Evolutionary conservation across 768 basidiomycete species (phyloP).

Genomic region (Tulasnella sp.): DNA sequence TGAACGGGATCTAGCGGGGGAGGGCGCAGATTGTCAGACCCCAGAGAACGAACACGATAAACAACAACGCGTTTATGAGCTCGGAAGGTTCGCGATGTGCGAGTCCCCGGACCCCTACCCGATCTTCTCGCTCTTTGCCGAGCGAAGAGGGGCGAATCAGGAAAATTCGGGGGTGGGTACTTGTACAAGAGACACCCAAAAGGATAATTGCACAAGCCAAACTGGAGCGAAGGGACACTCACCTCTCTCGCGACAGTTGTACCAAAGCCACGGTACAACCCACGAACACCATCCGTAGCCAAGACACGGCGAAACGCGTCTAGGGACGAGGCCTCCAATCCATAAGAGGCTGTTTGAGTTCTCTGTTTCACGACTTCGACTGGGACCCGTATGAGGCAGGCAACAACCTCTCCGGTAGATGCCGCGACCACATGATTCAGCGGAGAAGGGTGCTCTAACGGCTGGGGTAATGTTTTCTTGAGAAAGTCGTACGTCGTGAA

Average conservation of each 20-base stretch:
- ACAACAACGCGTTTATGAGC: background rate
- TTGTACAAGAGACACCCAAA: background rate
- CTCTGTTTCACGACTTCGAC: slow-evolving; percentile 50
- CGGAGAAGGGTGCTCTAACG: slow-evolving; percentile 54
- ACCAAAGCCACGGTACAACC: slow-evolving; percentile 48
- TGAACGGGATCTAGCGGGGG: slow-evolving; percentile 84
- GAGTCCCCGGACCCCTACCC: background rate
- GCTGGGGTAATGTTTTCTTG: slow-evolving; percentile 67
- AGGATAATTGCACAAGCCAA: background rate
- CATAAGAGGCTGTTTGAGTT: slow-evolving; percentile 44
- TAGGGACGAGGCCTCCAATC: slow-evolving; percentile 33
- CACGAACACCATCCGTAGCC: slow-evolving; percentile 39
- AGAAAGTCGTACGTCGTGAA: slow-evolving; percentile 91
- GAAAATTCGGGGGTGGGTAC: background rate
- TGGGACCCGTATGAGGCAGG: slow-evolving; percentile 47
- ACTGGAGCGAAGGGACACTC: slow-evolving; percentile 25
- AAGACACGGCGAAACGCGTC: slow-evolving; percentile 37
- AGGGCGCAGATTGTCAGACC: background rate
- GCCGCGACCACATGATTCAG: slow-evolving; percentile 57
- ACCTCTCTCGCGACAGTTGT: slow-evolving; percentile 42
- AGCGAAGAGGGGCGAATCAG: background rate
- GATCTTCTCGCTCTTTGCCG: background rate
- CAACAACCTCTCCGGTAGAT: slow-evolving; percentile 51
- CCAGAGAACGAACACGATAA: background rate
- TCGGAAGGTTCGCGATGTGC: slow-evolving; percentile 3